Evolutionary conservation across 129 eudicot species (phyloP), one percentile per base, ranked within the genome.

Genomic region (Scalesia atractyloides): DNA sequence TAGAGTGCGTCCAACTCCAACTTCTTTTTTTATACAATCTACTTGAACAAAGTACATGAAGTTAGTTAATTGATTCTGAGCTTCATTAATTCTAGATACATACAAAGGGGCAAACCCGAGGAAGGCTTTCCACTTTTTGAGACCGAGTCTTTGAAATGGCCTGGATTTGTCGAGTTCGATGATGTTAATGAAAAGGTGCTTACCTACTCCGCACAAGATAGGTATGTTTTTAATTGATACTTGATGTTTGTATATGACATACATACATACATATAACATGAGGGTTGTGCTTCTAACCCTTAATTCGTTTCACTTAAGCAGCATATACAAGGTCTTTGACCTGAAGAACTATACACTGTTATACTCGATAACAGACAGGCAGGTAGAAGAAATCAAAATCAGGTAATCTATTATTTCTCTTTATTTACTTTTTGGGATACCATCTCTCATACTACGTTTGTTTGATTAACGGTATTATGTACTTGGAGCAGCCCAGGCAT

Each of bases 301-400:
- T 69, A 5, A 26, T 3, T 53, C 19, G 18, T 20, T 85, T 74
- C n/a, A 41, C 33, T 30, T 50, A 54, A 82, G 85, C 81, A 89
- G 96, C 79, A 81, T 89, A 76, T 89, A 89, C 86, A 89, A 89
- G 79, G 96, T 89, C 33, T 89, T 89, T 73, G 89, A 89, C 83
- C 68, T 86, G 84, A 89, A 86, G 69, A 89, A 89, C 84, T 86
- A 89, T 43, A 82, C 91, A 26, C 70, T 89, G 84, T 63, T 89
- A 64, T 89, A 89, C 73, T 84, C 92, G 6, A 89, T 86, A 51
- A 76, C 87, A 0, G 96, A 89, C 68, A 75, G 78, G 64, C 79
- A 89, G 60, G 77, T 78, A 0, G 72, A 78, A 71, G 77, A 71
- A 71, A 78, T 78, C 67, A 78, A 70, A 22, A 71, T 86, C 82